Evolutionary conservation across 257 asterid species (phyloP), one percentile per base, ranked within the genome.

Genomic region (Forsythia suspensa): DNA sequence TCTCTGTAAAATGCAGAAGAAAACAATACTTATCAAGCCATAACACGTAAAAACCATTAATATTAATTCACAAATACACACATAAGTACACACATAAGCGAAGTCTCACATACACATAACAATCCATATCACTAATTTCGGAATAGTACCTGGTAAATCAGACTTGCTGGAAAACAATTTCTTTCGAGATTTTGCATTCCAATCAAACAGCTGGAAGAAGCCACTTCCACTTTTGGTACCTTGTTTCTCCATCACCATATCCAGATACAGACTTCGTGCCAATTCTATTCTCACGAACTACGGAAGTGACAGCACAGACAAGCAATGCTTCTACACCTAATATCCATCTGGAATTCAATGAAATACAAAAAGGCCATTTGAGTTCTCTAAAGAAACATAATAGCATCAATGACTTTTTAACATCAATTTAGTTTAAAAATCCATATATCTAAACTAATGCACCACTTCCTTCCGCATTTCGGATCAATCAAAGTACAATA

Each of bases 171-270:
- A 82, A 80, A 93, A 90, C 87, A 91, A 77, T 79, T 95, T 95
- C 89, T 93, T 95, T 18, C 94, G 92, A 59, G 99, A 95, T 84
- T 93, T 93, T 18, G 91, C 90, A 74, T 92, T 93, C 99, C 99
- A 95, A 82, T 93, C 97, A 75, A 95, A 95, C 80, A 93, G 86
- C 85, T 93, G 98, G 40, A 93, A 89, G 87, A 95, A 87, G 38
- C 98, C 96, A 75, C 97, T 89, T 76, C 92, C 97, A 48, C 87
- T 86, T 82, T 80, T 94, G 38, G 94, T 85, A 79, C 85, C 84
- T 70, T 88, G 90, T 82, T 85, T 92, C 77, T 95, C 99, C 15
- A 83, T 87, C 57, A 97, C 94, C 97, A 92, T 91, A 48, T 82
- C 80, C 57, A 72, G 36, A 77, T 51, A 11, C 51, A 38, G 65